Evolutionary conservation across 208 protist genomes (phyloP).

Genomic region (Crithidia acanthocephali): DNA sequence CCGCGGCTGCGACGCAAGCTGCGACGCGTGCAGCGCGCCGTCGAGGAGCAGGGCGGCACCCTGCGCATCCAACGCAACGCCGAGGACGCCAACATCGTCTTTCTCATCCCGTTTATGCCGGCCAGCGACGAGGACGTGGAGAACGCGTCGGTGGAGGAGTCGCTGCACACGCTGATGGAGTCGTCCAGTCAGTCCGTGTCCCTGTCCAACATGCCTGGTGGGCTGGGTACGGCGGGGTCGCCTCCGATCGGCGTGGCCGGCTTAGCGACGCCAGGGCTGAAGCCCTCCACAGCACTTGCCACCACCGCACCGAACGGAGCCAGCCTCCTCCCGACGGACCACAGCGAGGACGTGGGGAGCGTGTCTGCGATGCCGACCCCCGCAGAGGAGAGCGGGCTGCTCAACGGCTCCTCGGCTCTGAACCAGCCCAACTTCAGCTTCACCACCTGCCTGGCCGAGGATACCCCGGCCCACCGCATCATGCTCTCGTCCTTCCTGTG

Average conservation of each 20-base stretch:
- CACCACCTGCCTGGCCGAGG: constrained; percentile 87
- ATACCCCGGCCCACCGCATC: constrained; percentile 82
- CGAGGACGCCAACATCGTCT: constrained; percentile 58
- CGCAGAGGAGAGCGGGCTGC: constrained; percentile 16
- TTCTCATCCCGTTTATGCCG: constrained; percentile 80
- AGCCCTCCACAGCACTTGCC: neutral
- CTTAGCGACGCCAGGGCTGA: neutral
- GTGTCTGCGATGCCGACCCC: constrained; percentile 17
- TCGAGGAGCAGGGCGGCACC: constrained; percentile 84
- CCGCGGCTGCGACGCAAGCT: constrained; percentile 44
- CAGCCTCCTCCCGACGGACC: constrained; percentile 6
- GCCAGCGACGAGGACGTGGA: constrained; percentile 48
- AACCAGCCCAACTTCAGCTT: constrained; percentile 59
- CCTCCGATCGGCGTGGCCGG: neutral
- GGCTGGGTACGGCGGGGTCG: no score
- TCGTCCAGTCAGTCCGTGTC: constrained; percentile 15
- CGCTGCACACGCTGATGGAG: constrained; percentile 22
- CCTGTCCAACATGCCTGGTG: neutral
- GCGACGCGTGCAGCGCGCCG: constrained; percentile 51
- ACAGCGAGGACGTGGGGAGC: constrained; percentile 23
- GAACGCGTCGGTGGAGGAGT: constrained; percentile 40
- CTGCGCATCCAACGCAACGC: constrained; percentile 52
- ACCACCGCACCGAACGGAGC: neutral
- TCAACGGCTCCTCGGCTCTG: constrained; percentile 4
- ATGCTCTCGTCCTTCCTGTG: constrained; percentile 90